Base-by-base conservation (phyloP, 352 stramenopile species). In the Phytophthora pseudosyringae region DNA sequence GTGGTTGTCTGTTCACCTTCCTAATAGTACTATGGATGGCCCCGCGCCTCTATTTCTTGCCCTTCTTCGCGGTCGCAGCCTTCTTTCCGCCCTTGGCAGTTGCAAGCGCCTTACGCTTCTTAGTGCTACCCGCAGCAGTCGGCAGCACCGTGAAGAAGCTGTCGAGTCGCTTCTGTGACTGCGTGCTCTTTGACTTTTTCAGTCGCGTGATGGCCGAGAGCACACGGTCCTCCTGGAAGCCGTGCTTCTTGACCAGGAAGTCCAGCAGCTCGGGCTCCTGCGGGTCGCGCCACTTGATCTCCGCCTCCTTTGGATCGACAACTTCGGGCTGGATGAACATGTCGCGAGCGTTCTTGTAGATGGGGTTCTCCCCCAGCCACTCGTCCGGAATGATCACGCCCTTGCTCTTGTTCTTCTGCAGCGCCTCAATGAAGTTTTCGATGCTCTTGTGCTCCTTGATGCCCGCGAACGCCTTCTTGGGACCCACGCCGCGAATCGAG, bases 241-340 rank as follows among this genome's bases (percentile, higher is more conserved):
- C 95, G 81, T 98, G 97, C 67, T 98, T 93, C 25, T 98, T 93
- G n/a, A 98, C 93, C 13, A 99, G 71, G 74, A 99, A 99, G 8
- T 87, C 88, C 8, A 86, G 81, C 25, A 99, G 81, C 52, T 91
- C 90, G 21, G 89, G 90, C 63, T 96, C 86, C 64, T 98, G 69
- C 21, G 94, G 95, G 48, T 97, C 83, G 45, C 83, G 94, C 94
- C 96, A 99, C 78, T 99, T 99, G 52, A 99, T 88, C 33, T 98
- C 89, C 16, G 91, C 76, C 3, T 80, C 64, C 15, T 81, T 71
- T 25, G 79, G 65, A 46, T 90, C 64, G 1, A 80, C 60, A 8
- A 97, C 87, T 29, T 97, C 84, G 0, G 90, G 76, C 16, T 79
- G 26, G 12, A 96, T 77, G 78, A 99, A 99, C 61, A 99, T 93